phyloP scores from a whole-genome alignment of 2,329 filamentous ascomycete genomes.

The Canariomyces notabilis region DNA sequence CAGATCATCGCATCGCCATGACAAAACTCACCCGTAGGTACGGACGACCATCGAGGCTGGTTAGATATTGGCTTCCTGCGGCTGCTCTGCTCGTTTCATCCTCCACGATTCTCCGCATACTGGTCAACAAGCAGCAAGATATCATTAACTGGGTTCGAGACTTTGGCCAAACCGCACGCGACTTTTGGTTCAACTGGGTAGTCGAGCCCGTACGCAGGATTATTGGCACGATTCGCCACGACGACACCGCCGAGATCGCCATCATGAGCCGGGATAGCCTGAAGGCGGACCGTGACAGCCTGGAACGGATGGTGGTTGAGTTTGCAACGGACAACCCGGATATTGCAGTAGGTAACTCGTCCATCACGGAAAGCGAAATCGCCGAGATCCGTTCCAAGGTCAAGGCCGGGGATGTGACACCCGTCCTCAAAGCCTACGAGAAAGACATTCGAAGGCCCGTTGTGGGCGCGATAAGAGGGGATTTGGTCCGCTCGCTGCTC shows the following conservation, averaged over 20 bases:
- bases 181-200: conserved; percentile 97
- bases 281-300: conserved; percentile 79
- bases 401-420: conserved; percentile 85
- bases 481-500: conserved; percentile 81
- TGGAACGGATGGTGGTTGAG: conserved; percentile 97
- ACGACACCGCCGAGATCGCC: conserved; percentile 87
- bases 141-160: conserved; percentile 76
- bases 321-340: conserved; percentile 81
- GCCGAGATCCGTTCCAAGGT: conserved; percentile 73
- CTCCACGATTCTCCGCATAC: conserved; percentile 75
- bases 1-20: conserved; percentile 58
- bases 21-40: conserved; percentile 54
- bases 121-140: conserved; percentile 69
- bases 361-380: conserved; percentile 64
- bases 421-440: conserved; percentile 87
- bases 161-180: conserved; percentile 70
- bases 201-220: conserved; percentile 78
- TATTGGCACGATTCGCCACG: conserved; percentile 87
- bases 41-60: conserved; percentile 67
- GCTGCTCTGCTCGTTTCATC: conserved; percentile 70
- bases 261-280: conserved; percentile 94
- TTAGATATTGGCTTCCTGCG: conserved; percentile 86
- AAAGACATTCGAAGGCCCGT: conserved; percentile 79
- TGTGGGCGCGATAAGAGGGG: conserved; percentile 74
- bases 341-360: conserved; percentile 44